Evolutionary conservation across 208 protist genomes (phyloP).

Genomic region (Acanthamoeba lugdunensis): DNA sequence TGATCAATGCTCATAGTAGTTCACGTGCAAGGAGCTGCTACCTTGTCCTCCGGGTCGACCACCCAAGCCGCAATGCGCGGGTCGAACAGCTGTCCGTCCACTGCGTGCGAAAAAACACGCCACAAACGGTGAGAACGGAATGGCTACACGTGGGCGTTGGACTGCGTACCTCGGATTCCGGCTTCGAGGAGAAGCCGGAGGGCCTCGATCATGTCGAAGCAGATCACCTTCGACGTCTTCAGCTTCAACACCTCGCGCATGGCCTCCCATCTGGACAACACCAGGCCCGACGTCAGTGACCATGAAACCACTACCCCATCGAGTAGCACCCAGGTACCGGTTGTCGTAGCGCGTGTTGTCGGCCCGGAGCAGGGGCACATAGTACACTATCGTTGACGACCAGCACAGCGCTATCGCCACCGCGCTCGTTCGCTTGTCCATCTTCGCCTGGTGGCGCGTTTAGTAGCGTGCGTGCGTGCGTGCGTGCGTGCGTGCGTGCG

Average conservation of each 20-base stretch:
- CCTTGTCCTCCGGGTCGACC: slow-evolving; percentile 56
- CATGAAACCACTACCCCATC: no score
- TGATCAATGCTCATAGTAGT: no score
- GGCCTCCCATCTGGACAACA: slow-evolving; percentile 2
- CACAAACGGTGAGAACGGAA: background rate
- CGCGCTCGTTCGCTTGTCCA: background rate
- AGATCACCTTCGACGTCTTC: background rate
- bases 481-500: background rate
- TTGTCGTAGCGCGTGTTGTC: background rate
- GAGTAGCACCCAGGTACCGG: background rate
- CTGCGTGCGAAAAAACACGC: background rate
- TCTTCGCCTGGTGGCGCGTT: background rate
- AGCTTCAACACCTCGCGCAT: slow-evolving; percentile 7
- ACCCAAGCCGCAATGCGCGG: slow-evolving; percentile 58
- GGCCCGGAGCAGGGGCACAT: slow-evolving; percentile 8
- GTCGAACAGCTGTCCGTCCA: slow-evolving; percentile 46
- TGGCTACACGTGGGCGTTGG: background rate
- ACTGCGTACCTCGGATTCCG: slow-evolving; percentile 41
- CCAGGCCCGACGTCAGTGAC: no score
- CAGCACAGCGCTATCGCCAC: slow-evolving; percentile 53
- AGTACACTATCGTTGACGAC: slow-evolving; percentile 34
- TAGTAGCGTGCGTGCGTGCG: no score
- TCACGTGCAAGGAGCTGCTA: background rate
- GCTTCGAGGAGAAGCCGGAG: slow-evolving; percentile 34
- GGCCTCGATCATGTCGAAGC: slow-evolving; percentile 40